Evolutionary conservation across 2,329 filamentous ascomycete species (phyloP).

Genomic region (Fusarium humuli): DNA sequence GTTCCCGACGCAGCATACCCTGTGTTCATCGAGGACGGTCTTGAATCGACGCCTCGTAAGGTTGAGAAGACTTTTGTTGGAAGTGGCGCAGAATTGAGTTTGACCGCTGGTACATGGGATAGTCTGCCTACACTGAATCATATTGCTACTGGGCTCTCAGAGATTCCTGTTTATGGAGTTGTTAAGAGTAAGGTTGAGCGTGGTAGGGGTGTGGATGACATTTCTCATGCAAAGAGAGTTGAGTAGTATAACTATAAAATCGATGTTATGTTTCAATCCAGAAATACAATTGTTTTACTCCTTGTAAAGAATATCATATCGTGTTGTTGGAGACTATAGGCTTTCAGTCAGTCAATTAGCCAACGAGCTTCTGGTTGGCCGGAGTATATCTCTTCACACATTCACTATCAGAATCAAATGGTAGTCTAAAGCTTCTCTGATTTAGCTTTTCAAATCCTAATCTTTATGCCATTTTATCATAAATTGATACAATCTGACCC

Average conservation of each 20-base stretch:
- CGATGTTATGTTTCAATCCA: too few relatives aligned
- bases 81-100: background rate
- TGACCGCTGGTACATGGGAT: slow-evolving; percentile 21
- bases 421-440: too few relatives aligned
- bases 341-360: too few relatives aligned
- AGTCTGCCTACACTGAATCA: slow-evolving; percentile 34
- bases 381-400: too few relatives aligned
- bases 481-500: too few relatives aligned
- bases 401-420: too few relatives aligned
- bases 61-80: slow-evolving; percentile 5
- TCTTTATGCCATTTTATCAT: too few relatives aligned
- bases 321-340: too few relatives aligned
- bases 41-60: slow-evolving; percentile 8
- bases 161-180: slow-evolving; percentile 35
- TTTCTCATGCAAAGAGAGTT: slow-evolving; percentile 22
- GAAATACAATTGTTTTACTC: too few relatives aligned
- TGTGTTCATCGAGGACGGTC: slow-evolving; percentile 1
- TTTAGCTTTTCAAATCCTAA: too few relatives aligned
- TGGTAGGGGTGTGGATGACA: slow-evolving; percentile 21
- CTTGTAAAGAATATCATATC: too few relatives aligned
- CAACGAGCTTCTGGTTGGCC: too few relatives aligned
- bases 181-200: slow-evolving; percentile 25
- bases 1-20: slow-evolving; percentile 13
- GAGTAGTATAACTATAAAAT: slow-evolving; percentile 7
- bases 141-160: slow-evolving; percentile 21